Conservation (phyloP, 2,329 filamentous ascomycete genomes). For the Alternaria arborescens region DNA sequence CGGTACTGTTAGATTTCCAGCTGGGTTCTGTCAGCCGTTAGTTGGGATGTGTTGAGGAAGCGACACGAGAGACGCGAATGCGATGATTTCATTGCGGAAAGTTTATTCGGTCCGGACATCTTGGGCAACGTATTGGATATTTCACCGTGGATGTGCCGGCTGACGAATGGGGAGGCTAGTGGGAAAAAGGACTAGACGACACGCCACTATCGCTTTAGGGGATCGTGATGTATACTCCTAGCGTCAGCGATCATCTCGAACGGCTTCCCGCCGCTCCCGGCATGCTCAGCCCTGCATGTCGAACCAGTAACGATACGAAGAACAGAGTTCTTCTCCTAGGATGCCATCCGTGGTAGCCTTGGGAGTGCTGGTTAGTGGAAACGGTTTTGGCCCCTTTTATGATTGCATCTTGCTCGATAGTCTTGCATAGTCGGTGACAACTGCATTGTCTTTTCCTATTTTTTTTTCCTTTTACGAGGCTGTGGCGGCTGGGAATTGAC, state of each 20-base stretch:
- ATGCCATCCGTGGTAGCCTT: neutral
- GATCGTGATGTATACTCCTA: neutral
- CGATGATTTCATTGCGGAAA: neutral
- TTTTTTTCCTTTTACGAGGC: neutral
- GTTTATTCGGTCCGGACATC: neutral
- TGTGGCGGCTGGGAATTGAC: neutral
- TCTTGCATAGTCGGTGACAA: neutral
- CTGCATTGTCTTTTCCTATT: neutral
- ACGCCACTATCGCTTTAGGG: neutral
- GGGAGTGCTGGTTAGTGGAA: neutral
- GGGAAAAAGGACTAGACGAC: neutral
- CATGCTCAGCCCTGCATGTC: neutral
- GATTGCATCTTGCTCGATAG: neutral
- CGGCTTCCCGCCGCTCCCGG: neutral
- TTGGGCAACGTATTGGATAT: neutral
- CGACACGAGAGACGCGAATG: neutral
- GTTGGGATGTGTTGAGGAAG: neutral
- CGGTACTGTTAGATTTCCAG: neutral
- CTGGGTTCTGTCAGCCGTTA: neutral
- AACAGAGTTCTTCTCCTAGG: neutral
- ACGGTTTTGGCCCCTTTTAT: neutral
- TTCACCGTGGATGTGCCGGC: neutral
- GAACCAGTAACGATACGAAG: neutral
- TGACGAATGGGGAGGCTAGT: neutral
- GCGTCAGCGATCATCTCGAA: neutral